Evolutionary conservation across 768 basidiomycete genomes (phyloP).

Genomic region (Wakefieldia striispora): DNA sequence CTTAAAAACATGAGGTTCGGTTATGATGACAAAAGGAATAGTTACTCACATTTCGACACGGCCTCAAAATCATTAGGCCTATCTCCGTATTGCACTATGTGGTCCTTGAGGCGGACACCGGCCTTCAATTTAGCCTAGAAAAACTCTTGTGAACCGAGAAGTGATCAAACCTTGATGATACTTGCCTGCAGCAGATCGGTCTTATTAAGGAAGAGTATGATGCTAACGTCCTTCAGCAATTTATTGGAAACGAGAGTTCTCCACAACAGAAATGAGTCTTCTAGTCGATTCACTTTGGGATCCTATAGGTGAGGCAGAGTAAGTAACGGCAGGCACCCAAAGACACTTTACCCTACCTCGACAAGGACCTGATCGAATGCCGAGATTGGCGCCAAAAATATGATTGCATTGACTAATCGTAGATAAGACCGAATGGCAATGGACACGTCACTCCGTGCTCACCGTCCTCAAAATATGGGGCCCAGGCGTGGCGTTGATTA

Average conservation of each 20-base stretch:
- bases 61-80: slow-evolving; percentile 77
- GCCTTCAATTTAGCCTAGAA: slow-evolving; percentile 68
- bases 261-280: slow-evolving; percentile 80
- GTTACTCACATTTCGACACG: slow-evolving; percentile 65
- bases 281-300: slow-evolving; percentile 67
- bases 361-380: slow-evolving; percentile 82
- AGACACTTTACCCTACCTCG: slow-evolving; percentile 47
- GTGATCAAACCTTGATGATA: background rate
- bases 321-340: slow-evolving; percentile 4
- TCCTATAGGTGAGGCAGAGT: slow-evolving; percentile 45
- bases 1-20: slow-evolving; percentile 35
- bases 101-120: slow-evolving; percentile 67
- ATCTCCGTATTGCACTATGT: slow-evolving; percentile 71
- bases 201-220: slow-evolving; percentile 83
- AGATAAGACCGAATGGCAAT: slow-evolving; percentile 3
- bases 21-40: background rate
- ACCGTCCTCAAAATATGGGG: slow-evolving; percentile 88
- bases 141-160: background rate
- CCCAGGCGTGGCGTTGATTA: slow-evolving; percentile 83
- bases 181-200: slow-evolving; percentile 70
- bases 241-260: slow-evolving; percentile 69
- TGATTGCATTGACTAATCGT: slow-evolving; percentile 73
- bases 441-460: slow-evolving; percentile 4
- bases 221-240: slow-evolving; percentile 68
- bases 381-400: slow-evolving; percentile 86